A percentile compares a stretch with the other conserved stretches of the same genome.
These are phyloP conservation scores for Zymoseptoria tritici DNA, from an alignment of 2,329 filamentous ascomycete species.

Conservation along the genomic window DNA sequence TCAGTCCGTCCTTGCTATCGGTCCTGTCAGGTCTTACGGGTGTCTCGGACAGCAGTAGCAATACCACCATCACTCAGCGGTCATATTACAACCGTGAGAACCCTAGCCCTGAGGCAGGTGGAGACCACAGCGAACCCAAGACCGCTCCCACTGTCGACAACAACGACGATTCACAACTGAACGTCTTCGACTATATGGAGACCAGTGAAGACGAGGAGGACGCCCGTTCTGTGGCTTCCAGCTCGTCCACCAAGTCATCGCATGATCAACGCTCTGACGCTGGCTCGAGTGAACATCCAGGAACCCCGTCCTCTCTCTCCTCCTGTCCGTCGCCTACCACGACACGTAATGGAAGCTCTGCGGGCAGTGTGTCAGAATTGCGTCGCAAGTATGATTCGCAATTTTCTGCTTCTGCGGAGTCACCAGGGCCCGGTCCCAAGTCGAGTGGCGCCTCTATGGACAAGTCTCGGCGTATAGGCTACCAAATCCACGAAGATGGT, in stretches of 20 bases:
- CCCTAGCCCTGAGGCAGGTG: slow-evolving; percentile 4
- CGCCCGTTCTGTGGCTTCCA: slow-evolving; percentile 16
- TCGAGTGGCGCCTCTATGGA: too few species aligned
- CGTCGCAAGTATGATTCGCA: slow-evolving; percentile 24
- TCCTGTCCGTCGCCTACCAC: slow-evolving; percentile 25
- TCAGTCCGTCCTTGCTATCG: slow-evolving; percentile 37
- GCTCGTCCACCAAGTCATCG: slow-evolving; percentile 23
- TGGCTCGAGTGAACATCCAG: slow-evolving; percentile 25
- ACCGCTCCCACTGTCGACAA: neutral
- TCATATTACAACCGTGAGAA: slow-evolving; percentile 26
- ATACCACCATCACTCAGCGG: slow-evolving; percentile 39
- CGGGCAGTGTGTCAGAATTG: slow-evolving; percentile 24
- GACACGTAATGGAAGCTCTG: slow-evolving; percentile 16
- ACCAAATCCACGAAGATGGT: slow-evolving; percentile 7
- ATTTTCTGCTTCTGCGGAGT: slow-evolving; percentile 6
- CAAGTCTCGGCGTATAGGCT: slow-evolving; percentile 3
- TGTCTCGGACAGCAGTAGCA: slow-evolving; percentile 38
- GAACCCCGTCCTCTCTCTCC: slow-evolving; percentile 27
- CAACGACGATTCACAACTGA: slow-evolving; percentile 9
- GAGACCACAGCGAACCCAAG: slow-evolving; percentile 12
- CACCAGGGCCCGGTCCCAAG: neutral
- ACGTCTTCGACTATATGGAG: slow-evolving; percentile 28
- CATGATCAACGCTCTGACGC: slow-evolving; percentile 26
- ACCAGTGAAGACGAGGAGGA: slow-evolving; percentile 16
- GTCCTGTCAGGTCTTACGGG: slow-evolving; percentile 36